Conservation (phyloP, 192 early-diverging fungal species). For the Rhizophlyctis rosea region DNA sequence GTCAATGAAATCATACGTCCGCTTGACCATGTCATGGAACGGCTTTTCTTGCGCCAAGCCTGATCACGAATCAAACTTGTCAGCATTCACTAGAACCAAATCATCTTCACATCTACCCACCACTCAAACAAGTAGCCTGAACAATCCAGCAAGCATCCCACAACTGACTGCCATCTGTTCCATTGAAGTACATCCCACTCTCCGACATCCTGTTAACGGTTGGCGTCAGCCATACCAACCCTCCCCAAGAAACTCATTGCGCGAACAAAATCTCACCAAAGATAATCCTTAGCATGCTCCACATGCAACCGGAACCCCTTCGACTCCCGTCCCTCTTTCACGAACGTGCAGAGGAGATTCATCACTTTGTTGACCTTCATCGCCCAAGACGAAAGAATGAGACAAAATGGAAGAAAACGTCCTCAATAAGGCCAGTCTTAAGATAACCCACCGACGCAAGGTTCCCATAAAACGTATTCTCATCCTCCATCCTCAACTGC, state of each 20-base stretch:
- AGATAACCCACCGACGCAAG: slow-evolving; percentile 70
- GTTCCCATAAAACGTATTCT: slow-evolving; percentile 84
- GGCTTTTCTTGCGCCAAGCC: slow-evolving; percentile 63
- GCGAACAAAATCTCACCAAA: no score
- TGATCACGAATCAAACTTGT: no score
- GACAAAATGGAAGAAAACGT: slow-evolving; percentile 5
- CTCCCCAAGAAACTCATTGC: neutral
- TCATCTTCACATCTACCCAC: neutral
- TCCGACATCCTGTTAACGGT: no score
- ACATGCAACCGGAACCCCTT: slow-evolving; percentile 72
- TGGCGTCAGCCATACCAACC: no score
- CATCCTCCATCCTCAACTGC: slow-evolving; percentile 85
- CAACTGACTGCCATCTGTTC: slow-evolving; percentile 94
- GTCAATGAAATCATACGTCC: slow-evolving; percentile 81
- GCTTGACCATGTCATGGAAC: slow-evolving; percentile 65
- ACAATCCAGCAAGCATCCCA: slow-evolving; percentile 92
- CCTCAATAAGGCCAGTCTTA: slow-evolving; percentile 1
- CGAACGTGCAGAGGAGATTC: slow-evolving; percentile 84
- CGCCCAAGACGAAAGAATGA: no score
- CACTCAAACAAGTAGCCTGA: slow-evolving; percentile 64
- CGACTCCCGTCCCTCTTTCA: slow-evolving; percentile 84
- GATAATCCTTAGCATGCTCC: slow-evolving; percentile 72
- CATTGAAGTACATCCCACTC: slow-evolving; percentile 91
- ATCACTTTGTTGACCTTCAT: slow-evolving; percentile 82
- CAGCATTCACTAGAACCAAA: neutral